Evolutionary conservation across 495 filamentous ascomycete genomes (phyloP).

Genomic region (Schizothecium vesticola): DNA sequence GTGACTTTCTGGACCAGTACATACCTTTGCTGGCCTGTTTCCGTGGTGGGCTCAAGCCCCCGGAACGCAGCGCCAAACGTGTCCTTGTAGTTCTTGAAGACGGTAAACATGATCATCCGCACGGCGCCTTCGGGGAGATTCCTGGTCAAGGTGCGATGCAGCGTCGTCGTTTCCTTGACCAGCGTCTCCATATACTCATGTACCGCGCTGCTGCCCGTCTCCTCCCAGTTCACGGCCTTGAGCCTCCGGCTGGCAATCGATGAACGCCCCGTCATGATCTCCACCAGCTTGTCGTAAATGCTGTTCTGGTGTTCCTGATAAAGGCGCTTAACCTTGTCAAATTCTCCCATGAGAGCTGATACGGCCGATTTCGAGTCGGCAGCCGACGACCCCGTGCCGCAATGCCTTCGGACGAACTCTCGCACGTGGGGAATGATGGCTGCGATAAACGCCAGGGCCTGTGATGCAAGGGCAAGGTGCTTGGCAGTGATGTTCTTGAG

Average conservation of each 20-base stretch:
- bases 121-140: conserved; percentile 77
- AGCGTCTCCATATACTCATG: conserved; percentile 89
- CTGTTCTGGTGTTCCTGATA: conserved; percentile 90
- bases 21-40: conserved; percentile 67
- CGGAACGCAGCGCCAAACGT: conserved; percentile 74
- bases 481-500: conserved; percentile 95
- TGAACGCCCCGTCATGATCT: conserved; percentile 86
- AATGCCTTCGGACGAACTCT: conserved; percentile 81
- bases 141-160: conserved; percentile 83
- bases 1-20: conserved; percentile 16
- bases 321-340: conserved; percentile 83
- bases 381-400: conserved; percentile 41
- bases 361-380: conserved; percentile 17
- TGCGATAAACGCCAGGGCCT: conserved; percentile 82
- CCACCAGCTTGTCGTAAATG: conserved; percentile 92
- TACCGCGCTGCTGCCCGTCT: conserved; percentile 25
- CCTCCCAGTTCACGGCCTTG: conserved; percentile 72
- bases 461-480: conserved; percentile 87
- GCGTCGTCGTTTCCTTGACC: conserved; percentile 77
- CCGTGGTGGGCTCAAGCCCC: conserved; percentile 59
- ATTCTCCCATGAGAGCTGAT: conserved; percentile 67
- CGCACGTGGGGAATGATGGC: conserved; percentile 84
- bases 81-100: conserved; percentile 80
- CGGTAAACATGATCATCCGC: conserved; percentile 79
- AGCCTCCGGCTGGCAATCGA: conserved; percentile 66